Evolutionary conservation across 2,329 filamentous ascomycete species (phyloP), one percentile per base, ranked within the genome.

Genomic region (Xenosphaeropsis pyriputrescens): DNA sequence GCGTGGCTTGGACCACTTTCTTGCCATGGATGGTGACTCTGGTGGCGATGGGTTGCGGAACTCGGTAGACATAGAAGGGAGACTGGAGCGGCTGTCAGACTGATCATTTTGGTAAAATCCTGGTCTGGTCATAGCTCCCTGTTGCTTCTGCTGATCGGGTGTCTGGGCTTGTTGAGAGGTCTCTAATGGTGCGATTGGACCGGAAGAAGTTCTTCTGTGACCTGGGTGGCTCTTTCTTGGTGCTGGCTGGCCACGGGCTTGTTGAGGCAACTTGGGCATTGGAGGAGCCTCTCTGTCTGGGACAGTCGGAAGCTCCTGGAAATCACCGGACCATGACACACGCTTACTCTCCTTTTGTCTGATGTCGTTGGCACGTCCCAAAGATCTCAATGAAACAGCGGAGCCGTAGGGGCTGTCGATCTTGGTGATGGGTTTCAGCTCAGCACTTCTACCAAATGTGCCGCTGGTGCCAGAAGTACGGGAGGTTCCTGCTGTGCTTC

Each of bases 321-420:
- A 15, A 15, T 35, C 15, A 6, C 14, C 14, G 9, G 15, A 17
- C 16, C 18, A n/a, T 13, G 33, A n/a, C 22, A 26, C 22, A 26
- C 22, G 22, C 22, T 26, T 26, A 11, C 22, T 26, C 8, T 26
- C 22, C 22, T 26, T 26, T 26, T 26, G 22, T 26, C 22, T 26
- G 4, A 26, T 26, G 7, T 26, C 22, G 22, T 26, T 26, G 22
- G 22, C 22, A 26, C 22, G 22, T 26, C 22, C 22, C 8, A 69
- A 61, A 1, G 72, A 75, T 30, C 67, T 63, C 14, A 75, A 51
- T 11, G 73, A 77, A 4, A 70, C 57, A 46, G 68, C 75, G 6
- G 72, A 77, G 47, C 70, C 70, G 47, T 77, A 78, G 13, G 72
- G 72, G 18, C 71, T 76, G 47, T 77, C 72, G 30, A 69, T 64